A percentile compares a stretch with the other conserved stretches of the same genome.
phyloP scores from a whole-genome alignment of 2,329 filamentous ascomycete species.

The Hypoxylon sp. region DNA sequence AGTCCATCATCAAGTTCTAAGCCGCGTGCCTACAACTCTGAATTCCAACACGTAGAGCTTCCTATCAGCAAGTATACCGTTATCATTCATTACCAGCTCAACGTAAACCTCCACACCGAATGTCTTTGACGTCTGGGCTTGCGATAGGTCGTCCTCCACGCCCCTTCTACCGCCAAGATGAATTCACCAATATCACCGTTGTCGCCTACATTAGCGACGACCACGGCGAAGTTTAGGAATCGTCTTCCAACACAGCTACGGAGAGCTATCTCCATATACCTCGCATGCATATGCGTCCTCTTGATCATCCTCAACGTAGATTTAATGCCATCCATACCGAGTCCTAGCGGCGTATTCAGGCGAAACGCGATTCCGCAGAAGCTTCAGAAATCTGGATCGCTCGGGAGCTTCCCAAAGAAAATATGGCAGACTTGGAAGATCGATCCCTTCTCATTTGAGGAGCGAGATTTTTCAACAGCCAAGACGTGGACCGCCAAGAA shows the following conservation, averaged over 20 bases:
- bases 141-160: not conserved
- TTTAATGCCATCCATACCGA: conserved; percentile 31
- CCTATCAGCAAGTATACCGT: not conserved
- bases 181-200: conserved; percentile 57
- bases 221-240: conserved; percentile 55
- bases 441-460: conserved; percentile 75
- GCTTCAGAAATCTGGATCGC: conserved; percentile 40
- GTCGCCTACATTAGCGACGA: conserved; percentile 51
- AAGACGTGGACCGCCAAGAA: conserved; percentile 78
- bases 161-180: conserved; percentile 32
- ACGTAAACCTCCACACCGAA: not conserved
- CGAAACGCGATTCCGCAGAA: conserved; percentile 24
- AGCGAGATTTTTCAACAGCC: conserved; percentile 72
- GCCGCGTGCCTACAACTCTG: not conserved
- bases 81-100: not conserved
- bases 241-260: conserved; percentile 64
- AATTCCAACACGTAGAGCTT: not conserved
- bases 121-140: not conserved
- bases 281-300: conserved; percentile 61
- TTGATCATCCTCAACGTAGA: conserved; percentile 64
- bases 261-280: conserved; percentile 63
- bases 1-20: conserved; percentile 6
- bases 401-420: conserved; percentile 70
- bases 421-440: conserved; percentile 86
- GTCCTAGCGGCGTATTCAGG: conserved; percentile 21